Conservation (phyloP, 2,329 filamentous ascomycete genomes). For the Colletotrichum sp. region DNA sequence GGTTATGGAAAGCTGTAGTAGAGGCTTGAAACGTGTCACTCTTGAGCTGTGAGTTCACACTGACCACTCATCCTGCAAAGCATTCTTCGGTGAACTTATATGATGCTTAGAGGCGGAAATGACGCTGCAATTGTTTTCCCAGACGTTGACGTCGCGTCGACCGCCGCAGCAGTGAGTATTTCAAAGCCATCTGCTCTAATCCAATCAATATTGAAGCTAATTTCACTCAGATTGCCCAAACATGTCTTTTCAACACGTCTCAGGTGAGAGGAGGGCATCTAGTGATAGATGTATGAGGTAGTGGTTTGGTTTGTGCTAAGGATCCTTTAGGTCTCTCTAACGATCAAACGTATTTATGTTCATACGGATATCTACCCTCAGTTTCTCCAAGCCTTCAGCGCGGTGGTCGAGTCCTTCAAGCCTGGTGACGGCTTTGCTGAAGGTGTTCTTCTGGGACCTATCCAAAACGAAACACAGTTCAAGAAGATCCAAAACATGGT, state of each 20-base stretch:
- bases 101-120: neutral
- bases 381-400: neutral
- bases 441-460: neutral
- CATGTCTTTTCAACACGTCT: neutral
- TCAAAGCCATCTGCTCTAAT: neutral
- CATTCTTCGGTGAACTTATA: neutral
- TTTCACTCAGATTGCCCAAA: neutral
- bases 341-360: neutral
- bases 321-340: neutral
- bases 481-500: neutral
- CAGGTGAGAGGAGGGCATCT: neutral
- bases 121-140: neutral
- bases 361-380: neutral
- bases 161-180: neutral
- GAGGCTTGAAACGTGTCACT: neutral
- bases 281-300: fast-evolving
- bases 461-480: neutral
- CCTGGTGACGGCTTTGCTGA: neutral
- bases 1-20: neutral
- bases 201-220: neutral
- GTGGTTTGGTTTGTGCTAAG: neutral
- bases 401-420: neutral
- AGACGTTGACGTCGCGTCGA: neutral
- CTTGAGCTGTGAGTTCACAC: neutral
- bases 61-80: neutral